Percentiles rank a stretch among this genome's conserved stretches.
Evolutionary conservation across 441 rosid genomes (phyloP).

Genomic region (Capsella rubella): DNA sequence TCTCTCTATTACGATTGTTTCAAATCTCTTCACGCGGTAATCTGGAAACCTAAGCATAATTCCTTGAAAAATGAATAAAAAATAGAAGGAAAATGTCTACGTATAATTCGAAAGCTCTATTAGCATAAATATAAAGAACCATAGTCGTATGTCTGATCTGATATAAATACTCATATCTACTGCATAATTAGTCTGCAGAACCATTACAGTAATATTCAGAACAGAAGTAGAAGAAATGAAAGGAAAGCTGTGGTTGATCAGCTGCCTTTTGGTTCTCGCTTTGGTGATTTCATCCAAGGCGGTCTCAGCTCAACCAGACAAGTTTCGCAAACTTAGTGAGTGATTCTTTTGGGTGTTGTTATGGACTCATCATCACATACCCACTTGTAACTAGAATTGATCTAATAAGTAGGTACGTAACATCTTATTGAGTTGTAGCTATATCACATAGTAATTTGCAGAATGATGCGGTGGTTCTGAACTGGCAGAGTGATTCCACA

Average conservation of each 20-base stretch:
- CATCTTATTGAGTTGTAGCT: neutral
- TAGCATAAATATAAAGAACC: neutral
- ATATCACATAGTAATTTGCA: neutral
- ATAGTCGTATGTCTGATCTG: neutral
- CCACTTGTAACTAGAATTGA: neutral
- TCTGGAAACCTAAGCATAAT: neutral
- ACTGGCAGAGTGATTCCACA: neutral
- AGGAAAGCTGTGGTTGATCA: neutral
- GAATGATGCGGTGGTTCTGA: neutral
- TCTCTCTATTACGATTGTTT: neutral
- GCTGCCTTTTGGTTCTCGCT: neutral
- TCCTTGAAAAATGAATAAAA: neutral
- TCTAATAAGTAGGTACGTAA: neutral
- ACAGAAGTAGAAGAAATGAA: neutral
- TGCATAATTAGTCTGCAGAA: neutral
- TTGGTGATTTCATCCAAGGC: constrained; percentile 4
- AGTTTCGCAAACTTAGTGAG: constrained; percentile 16
- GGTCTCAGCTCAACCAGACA: neutral
- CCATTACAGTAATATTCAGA: neutral
- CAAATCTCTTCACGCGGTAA: constrained; percentile 9
- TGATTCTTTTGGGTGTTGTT: neutral
- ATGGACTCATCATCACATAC: neutral
- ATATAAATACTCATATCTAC: neutral
- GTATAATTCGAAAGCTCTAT: too few species aligned
- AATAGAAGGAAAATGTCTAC: neutral